phyloP scores from a whole-genome alignment of 495 filamentous ascomycete species.

The Cryomyces minteri region DNA sequence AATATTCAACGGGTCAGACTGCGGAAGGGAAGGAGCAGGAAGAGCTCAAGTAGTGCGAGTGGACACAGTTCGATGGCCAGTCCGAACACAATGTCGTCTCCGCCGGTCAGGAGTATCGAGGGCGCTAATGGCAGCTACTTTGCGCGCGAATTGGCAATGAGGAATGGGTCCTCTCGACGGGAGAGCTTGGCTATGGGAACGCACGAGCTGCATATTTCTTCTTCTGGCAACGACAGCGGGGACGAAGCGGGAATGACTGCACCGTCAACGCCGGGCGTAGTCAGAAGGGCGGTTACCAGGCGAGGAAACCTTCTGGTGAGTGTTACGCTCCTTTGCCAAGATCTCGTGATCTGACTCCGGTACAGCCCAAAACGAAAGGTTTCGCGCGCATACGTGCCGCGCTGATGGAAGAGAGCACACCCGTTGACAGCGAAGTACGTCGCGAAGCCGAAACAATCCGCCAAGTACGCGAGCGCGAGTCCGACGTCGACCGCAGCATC shows the following conservation, averaged over 20 bases:
- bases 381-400: conserved; percentile 87
- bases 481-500: conserved; percentile 23
- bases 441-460: conserved; percentile 89
- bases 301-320: conserved; percentile 70
- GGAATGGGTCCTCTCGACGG: conserved; percentile 38
- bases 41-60: conserved; percentile 54
- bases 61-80: conserved; percentile 51
- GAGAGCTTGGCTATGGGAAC: conserved; percentile 79
- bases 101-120: conserved; percentile 43
- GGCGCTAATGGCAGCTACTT: conserved; percentile 14
- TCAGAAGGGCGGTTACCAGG: conserved; percentile 58
- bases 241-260: conserved; percentile 38
- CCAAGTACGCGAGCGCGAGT: conserved; percentile 67
- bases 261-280: conserved; percentile 33
- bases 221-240: conserved; percentile 48
- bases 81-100: conserved; percentile 43
- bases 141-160: conserved; percentile 18
- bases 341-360: not conserved
- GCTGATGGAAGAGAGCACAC: conserved; percentile 69
- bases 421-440: conserved; percentile 71
- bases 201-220: conserved; percentile 69
- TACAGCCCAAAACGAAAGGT: conserved; percentile 77
- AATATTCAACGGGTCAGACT: conserved; percentile 55
- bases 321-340: conserved; percentile 10
- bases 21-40: conserved; percentile 34